These are phyloP conservation scores for Rhodosporidiobolus odoratus DNA, from an alignment of 768 basidiomycete genomes.

Conservation along the genomic window DNA sequence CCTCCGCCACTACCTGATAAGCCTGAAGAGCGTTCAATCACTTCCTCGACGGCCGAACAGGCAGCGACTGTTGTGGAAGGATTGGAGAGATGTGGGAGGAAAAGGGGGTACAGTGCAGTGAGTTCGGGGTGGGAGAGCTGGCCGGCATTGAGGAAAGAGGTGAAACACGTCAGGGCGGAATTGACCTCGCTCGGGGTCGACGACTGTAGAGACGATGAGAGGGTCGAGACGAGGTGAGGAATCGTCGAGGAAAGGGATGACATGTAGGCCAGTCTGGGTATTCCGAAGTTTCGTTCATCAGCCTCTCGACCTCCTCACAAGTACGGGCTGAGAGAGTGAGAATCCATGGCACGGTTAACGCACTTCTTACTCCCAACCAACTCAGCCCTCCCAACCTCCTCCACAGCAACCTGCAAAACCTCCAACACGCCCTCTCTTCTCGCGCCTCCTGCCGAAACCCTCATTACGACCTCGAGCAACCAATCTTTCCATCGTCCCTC, in stretches of 20 bases:
- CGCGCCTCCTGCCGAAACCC: slow-evolving; percentile 16
- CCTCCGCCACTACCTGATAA: neutral
- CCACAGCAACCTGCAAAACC: slow-evolving; percentile 37
- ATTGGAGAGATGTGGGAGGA: slow-evolving; percentile 35
- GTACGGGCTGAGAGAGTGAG: too few species aligned
- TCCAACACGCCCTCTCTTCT: slow-evolving; percentile 33
- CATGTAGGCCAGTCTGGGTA: slow-evolving; percentile 38
- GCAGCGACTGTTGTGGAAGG: slow-evolving; percentile 21
- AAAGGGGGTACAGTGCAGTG: slow-evolving; percentile 37
- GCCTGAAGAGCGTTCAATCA: slow-evolving; percentile 36
- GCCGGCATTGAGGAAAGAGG: slow-evolving; percentile 34
- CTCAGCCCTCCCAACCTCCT: slow-evolving; percentile 39
- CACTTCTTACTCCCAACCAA: slow-evolving; percentile 38
- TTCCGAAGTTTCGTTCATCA: too few species aligned
- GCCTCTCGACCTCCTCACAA: neutral
- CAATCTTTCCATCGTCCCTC: slow-evolving; percentile 25
- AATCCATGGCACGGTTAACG: neutral
- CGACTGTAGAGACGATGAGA: slow-evolving; percentile 19
- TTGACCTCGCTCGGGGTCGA: slow-evolving; percentile 15
- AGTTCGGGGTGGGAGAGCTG: slow-evolving; percentile 34
- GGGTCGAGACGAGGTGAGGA: slow-evolving; percentile 35
- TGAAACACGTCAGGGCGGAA: slow-evolving; percentile 37
- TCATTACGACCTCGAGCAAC: slow-evolving; percentile 26
- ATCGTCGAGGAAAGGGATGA: slow-evolving; percentile 31
- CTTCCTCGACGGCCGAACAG: slow-evolving; percentile 36